Evolutionary conservation across 371 early-diverging fungal genomes (phyloP).

Genomic region (Mucor indicus): DNA sequence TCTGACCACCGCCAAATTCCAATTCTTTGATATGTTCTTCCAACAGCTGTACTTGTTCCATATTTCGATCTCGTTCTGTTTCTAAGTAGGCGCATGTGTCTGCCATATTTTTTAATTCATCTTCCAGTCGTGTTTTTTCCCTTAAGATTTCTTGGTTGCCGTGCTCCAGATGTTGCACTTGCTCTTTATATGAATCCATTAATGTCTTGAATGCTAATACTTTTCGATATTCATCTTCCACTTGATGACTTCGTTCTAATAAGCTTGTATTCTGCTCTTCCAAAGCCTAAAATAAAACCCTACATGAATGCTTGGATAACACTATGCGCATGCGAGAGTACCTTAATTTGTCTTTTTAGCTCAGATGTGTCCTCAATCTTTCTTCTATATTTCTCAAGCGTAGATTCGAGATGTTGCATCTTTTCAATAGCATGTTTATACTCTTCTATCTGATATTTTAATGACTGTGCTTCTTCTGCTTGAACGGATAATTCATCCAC

Average conservation of each 20-base stretch:
- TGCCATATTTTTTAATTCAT: conserved; percentile 60
- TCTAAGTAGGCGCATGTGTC: conserved; percentile 66
- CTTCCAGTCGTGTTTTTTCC: conserved; percentile 67
- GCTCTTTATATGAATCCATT: conserved; percentile 86
- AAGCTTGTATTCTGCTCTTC: conserved; percentile 83
- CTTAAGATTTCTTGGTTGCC: conserved; percentile 62
- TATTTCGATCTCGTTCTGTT: conserved; percentile 62
- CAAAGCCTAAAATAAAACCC: conserved; percentile 47
- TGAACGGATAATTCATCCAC: conserved; percentile 63
- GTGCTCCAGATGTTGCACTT: conserved; percentile 70
- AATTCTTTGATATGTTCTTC: conserved; percentile 84
- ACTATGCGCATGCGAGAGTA: no score
- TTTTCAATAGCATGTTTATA: conserved; percentile 83
- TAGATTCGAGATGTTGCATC: conserved; percentile 82
- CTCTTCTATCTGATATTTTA: conserved; percentile 87
- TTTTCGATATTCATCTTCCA: conserved; percentile 89
- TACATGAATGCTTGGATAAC: no score
- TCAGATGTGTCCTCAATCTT: conserved; percentile 86
- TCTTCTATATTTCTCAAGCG: conserved; percentile 90
- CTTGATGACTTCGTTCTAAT: conserved; percentile 66
- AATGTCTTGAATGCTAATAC: conserved; percentile 72
- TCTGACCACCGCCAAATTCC: conserved; percentile 59
- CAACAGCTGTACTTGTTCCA: conserved; percentile 73
- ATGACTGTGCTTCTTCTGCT: conserved; percentile 68
- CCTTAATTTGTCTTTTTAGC: conserved; percentile 76